phyloP scores from a whole-genome alignment of 768 basidiomycete species.

The Lenzites betulinus region DNA sequence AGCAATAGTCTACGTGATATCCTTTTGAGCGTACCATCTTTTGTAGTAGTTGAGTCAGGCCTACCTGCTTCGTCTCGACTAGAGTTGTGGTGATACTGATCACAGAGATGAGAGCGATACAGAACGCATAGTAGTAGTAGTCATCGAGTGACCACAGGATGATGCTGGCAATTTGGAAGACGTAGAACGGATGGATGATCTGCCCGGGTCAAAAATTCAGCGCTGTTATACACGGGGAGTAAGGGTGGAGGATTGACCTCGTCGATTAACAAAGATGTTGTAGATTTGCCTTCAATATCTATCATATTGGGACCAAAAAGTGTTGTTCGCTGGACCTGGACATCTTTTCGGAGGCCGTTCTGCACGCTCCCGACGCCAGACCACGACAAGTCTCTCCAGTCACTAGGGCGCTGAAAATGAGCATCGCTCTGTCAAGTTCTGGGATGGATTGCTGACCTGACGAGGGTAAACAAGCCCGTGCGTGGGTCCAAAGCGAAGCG shows the following conservation, averaged over 20 bases:
- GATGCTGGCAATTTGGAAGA: slow-evolving; percentile 97
- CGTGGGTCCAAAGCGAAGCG: slow-evolving; percentile 86
- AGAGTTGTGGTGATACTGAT: slow-evolving; percentile 84
- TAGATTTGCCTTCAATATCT: slow-evolving; percentile 87
- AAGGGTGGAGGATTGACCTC: slow-evolving; percentile 59
- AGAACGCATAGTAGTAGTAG: slow-evolving; percentile 97
- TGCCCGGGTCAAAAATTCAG: slow-evolving; percentile 25
- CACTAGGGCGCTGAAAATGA: slow-evolving; percentile 44
- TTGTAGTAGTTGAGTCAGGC: slow-evolving; percentile 14
- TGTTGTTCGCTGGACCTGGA: slow-evolving; percentile 62
- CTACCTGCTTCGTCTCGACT: slow-evolving; percentile 87
- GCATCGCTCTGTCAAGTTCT: neutral
- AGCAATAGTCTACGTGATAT: slow-evolving; percentile 68
- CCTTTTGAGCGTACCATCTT: neutral
- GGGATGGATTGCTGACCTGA: slow-evolving; percentile 54
- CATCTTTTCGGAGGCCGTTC: slow-evolving; percentile 55
- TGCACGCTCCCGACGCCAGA: slow-evolving; percentile 60
- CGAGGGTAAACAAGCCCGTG: slow-evolving; percentile 78
- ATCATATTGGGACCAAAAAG: slow-evolving; percentile 88
- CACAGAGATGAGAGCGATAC: slow-evolving; percentile 89
- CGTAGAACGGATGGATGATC: slow-evolving; percentile 97
- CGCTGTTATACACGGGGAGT: neutral
- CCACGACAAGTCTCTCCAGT: slow-evolving; percentile 89
- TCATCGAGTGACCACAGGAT: slow-evolving; percentile 93
- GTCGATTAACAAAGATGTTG: slow-evolving; percentile 76